Conservation (phyloP, 192 early-diverging fungal species). For the Backusella parvicylindrica region DNA sequence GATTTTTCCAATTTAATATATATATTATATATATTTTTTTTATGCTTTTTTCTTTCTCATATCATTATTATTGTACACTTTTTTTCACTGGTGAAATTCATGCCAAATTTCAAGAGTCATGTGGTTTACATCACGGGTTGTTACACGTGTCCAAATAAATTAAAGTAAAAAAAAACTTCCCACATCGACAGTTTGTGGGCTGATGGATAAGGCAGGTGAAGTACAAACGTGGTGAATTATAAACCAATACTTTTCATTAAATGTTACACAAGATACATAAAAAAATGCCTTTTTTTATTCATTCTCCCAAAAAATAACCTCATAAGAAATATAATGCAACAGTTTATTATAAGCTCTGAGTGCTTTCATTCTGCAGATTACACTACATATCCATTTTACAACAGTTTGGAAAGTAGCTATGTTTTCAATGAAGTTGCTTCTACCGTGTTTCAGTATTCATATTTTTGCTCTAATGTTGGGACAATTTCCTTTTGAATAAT, state of each 20-base stretch:
- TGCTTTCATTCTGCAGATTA: background rate
- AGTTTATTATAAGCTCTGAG: background rate
- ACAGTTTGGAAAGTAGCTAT: background rate
- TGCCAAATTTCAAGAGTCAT: background rate
- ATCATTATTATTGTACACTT: background rate
- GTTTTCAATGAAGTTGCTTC: background rate
- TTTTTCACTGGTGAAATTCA: background rate
- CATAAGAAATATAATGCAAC: background rate
- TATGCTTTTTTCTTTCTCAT: background rate
- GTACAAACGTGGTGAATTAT: slow-evolving; percentile 1
- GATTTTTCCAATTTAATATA: background rate
- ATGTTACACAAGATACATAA: background rate
- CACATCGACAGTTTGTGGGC: background rate
- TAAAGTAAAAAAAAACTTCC: background rate
- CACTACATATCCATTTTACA: background rate
- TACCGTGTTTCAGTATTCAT: background rate
- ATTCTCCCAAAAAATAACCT: background rate
- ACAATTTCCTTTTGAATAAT: background rate
- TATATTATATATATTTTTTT: background rate
- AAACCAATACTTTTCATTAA: background rate
- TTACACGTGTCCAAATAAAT: background rate
- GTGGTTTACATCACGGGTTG: background rate
- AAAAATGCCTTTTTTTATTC: background rate
- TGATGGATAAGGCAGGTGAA: background rate
- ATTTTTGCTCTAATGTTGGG: background rate